phyloP scores from a whole-genome alignment of 2,329 filamentous ascomycete genomes.

The Rugonectria rugulosa region DNA sequence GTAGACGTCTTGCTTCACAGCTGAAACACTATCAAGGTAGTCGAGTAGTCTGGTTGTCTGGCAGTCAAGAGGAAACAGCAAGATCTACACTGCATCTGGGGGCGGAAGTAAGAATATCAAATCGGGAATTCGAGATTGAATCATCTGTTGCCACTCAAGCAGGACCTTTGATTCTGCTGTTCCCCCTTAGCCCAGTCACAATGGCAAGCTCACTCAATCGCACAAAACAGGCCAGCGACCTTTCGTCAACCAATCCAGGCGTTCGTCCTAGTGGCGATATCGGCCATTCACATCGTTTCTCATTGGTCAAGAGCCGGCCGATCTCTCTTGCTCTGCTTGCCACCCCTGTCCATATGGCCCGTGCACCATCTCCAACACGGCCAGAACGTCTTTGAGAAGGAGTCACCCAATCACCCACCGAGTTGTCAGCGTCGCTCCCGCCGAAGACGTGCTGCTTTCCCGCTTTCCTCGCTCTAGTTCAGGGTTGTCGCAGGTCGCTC shows the following conservation, averaged over 20 bases:
- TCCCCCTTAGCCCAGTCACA: constrained; percentile 2
- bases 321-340: constrained; percentile 16
- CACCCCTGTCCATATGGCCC: constrained; percentile 19
- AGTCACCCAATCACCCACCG: constrained; percentile 18
- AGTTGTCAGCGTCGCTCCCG: not conserved
- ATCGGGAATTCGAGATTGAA: no score
- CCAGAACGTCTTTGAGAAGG: constrained; percentile 21
- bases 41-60: no score
- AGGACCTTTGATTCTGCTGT: not conserved
- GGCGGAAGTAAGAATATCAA: no score
- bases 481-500: constrained; percentile 8
- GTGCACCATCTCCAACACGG: constrained; percentile 16
- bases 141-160: not conserved
- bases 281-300: constrained; percentile 26
- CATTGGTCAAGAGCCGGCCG: constrained; percentile 23
- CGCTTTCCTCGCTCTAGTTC: not conserved
- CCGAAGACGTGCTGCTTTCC: not conserved
- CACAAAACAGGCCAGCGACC: constrained; percentile 12
- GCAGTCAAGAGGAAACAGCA: no score
- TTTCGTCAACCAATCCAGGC: constrained; percentile 27
- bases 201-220: not conserved
- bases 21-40: no score
- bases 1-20: no score
- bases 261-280: constrained; percentile 36
- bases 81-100: no score